Base-by-base conservation (phyloP, 139 green algal species). In the Chlamydomonas sp. region DNA sequence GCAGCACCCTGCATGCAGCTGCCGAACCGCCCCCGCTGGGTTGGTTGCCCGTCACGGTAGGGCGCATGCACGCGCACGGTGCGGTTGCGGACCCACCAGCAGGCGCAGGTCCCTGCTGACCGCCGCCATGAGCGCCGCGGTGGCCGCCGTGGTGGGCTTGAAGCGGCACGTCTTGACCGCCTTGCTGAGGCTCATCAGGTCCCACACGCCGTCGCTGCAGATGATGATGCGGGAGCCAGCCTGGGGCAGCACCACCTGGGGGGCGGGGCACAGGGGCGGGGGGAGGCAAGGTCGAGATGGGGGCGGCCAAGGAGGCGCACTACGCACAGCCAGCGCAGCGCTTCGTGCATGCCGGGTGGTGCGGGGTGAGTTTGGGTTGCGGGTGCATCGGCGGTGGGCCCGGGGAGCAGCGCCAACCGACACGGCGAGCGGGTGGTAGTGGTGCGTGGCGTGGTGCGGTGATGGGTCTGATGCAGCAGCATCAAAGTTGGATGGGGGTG, bases 121-220 rank as follows among this genome's bases (percentile, higher is more conserved):
- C 0, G 81, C 81, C 0, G 31, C 67, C 69, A 95, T 69, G 71
- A 91, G 61, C 88, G 85, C 68, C 74, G 62, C 79, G 20, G 62
- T 80, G 57, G 78, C 88, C 3, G 90, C 83, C 8, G 80, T 63
- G 2, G 58, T 79, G 17, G 89, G 89, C 83, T 95, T 97, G 78
- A 92, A 88, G 18, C 94, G 91, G 17, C 85, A 87, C 0, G 89
- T 31, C 77, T 90, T 93, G 57, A 92, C 89, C 0, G 90, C 93
- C 71, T 94, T 93, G 86, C 83, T 84, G 72, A 80, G 86, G 61
- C 5, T 90, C 86, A 98, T 93, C 15, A 96, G 94, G 80, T 99
- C 97, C 97, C 97, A 99, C 61, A 99, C 92, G 67, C 97, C 97
- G 76, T 99, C 97, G 1, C 88, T 95, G 5, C 94, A 97, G 72